Evolutionary conservation across 2,329 filamentous ascomycete species (phyloP).

Genomic region (Epicoccum nigrum): DNA sequence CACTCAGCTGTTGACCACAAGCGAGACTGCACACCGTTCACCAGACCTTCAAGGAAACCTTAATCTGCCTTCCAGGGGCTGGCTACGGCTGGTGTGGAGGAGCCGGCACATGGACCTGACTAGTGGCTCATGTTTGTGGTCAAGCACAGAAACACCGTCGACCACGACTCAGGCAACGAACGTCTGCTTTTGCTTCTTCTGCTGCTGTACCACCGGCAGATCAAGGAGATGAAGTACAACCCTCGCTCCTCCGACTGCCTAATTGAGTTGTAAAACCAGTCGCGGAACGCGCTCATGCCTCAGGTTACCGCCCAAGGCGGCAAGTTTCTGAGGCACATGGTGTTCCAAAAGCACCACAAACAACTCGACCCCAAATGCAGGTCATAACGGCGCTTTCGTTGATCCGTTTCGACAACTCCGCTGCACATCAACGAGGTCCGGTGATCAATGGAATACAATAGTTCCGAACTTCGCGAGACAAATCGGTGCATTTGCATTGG

Average conservation of each 20-base stretch:
- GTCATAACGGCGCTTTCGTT: constrained; percentile 1
- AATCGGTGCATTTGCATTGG: background rate
- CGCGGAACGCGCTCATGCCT: constrained; percentile 8
- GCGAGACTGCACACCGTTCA: constrained; percentile 8
- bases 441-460: background rate
- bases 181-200: constrained; percentile 9
- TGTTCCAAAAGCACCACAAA: constrained; percentile 7
- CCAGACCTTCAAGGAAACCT: background rate
- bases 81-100: background rate
- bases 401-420: background rate
- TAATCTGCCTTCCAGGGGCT: background rate
- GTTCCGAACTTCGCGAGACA: constrained; percentile 1
- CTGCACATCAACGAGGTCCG: background rate
- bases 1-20: constrained; percentile 3
- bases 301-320: constrained; percentile 8
- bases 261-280: constrained; percentile 1
- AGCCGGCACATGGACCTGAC: constrained; percentile 8
- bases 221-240: constrained; percentile 6
- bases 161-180: background rate
- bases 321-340: constrained; percentile 3
- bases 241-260: background rate
- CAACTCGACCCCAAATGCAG: constrained; percentile 7
- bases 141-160: background rate
- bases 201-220: constrained; percentile 3
- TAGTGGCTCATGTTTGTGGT: constrained; percentile 3